Evolutionary conservation across 257 asterid species (phyloP), one percentile per base, ranked within the genome.

Genomic region (Forsythia suspensa): DNA sequence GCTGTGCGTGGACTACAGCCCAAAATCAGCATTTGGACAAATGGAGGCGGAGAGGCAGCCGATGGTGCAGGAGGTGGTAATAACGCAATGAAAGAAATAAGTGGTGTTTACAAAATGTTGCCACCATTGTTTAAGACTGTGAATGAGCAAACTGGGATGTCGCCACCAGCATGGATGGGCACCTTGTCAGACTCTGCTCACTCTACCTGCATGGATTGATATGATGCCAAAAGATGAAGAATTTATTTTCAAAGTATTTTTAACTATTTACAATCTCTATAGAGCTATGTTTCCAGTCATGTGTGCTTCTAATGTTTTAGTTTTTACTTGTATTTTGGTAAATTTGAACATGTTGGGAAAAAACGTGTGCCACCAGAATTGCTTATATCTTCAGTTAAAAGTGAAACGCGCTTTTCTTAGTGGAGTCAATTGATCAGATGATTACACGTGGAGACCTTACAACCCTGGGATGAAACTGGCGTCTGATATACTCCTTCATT

Each of bases 71-170:
- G 42, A 6, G 78, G 80, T 3, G 74, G 72, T 12, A 41, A 24
- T 8, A 51, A 75, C 44, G 93, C 89, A 5, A 78, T 88, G 90
- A 88, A 79, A 24, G 92, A 91, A 55, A 86, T 91, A 70, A 88
- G 90, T 1, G 90, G 89, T 3, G 84, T 90, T 43, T 91, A 90
- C 41, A 91, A 82, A 61, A 88, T 88, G 94, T 40, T 89, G 84
- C 97, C 97, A 2, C 94, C 93, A 1, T 16, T 91, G 77, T 82
- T 91, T 20, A 80, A 83, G 70, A 90, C 97, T 5, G 91, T 91
- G 69, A 88, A 90, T 5, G 93, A 91, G 42, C 97, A 91, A 77
- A 91, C 92, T n/a, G 97, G 97, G 55, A 90, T 91, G 94, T 11
- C 63, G 68, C 94, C 93, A 0, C 97, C 97, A 0, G n/a, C 90